Conservation (phyloP, 345 rosid genomes). For the Eucalyptus lansdowneana region DNA sequence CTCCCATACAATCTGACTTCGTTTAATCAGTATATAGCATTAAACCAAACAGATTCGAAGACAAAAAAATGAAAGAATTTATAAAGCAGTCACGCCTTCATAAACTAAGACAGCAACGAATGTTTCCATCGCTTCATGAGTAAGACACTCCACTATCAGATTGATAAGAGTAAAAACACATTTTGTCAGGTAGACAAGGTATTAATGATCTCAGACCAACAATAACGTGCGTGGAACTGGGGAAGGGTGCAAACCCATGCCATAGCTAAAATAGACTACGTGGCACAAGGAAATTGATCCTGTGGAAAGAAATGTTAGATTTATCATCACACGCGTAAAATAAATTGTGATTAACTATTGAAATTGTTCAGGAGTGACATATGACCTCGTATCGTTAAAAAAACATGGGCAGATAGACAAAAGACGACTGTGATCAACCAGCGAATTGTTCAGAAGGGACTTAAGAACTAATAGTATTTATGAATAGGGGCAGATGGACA, state of each 20-base stretch:
- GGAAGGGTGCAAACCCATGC: background rate
- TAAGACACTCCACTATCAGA: conserved; percentile 43
- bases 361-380: background rate
- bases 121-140: conserved; percentile 79
- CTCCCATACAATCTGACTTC: background rate
- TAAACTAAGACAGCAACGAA: conserved; percentile 79
- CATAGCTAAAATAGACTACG: background rate
- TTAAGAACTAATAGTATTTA: too few relatives aligned
- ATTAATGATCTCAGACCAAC: background rate
- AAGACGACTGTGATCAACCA: background rate
- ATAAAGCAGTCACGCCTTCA: conserved; percentile 30
- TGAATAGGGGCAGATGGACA: background rate
- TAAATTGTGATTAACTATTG: background rate
- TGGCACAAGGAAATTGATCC: background rate
- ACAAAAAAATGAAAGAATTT: background rate
- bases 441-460: background rate
- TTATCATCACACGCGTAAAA: background rate
- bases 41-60: background rate
- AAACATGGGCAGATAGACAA: background rate
- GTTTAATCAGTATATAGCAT: background rate
- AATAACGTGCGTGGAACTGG: background rate
- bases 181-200: background rate
- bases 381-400: background rate
- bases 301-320: background rate
- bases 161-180: background rate